Evolutionary conservation across 345 rosid genomes (phyloP).

Genomic region (Euphorbia lathyris): DNA sequence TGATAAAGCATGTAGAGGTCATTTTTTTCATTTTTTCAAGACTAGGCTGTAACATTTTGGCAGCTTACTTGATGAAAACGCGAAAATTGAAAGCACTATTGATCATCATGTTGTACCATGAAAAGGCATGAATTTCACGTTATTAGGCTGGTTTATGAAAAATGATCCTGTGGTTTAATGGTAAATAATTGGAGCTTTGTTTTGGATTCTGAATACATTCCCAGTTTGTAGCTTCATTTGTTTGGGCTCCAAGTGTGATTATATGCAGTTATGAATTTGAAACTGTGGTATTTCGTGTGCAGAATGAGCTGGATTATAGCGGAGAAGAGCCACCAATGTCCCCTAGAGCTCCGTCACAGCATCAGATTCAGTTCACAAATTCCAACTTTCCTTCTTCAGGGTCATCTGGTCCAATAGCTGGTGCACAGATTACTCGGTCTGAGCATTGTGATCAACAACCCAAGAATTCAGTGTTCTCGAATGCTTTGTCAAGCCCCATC

Average conservation of each 20-base stretch:
- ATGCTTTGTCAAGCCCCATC: conserved; percentile 75
- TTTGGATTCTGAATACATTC: background rate
- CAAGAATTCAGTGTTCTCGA: conserved; percentile 78
- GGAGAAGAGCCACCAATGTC: conserved; percentile 63
- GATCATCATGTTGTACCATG: background rate
- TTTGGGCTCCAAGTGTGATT: background rate
- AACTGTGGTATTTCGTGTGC: conserved; percentile 7
- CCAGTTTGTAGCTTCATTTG: background rate
- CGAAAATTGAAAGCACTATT: background rate
- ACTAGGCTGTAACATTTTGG: background rate
- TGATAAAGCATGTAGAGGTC: background rate
- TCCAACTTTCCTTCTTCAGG: conserved; percentile 54
- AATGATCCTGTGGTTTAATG: background rate
- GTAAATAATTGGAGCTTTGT: background rate
- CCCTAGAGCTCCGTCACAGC: conserved; percentile 53
- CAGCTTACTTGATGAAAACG: background rate
- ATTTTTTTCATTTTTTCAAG: background rate
- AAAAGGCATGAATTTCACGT: background rate
- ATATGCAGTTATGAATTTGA: background rate
- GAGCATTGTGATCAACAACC: conserved; percentile 68
- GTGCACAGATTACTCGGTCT: conserved; percentile 44
- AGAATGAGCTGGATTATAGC: conserved; percentile 75
- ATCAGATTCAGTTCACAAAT: conserved; percentile 42
- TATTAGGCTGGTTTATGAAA: background rate
- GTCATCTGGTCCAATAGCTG: conserved; percentile 42